Conservation (phyloP, 306 rosid genomes). For the Hippophae tibetana region DNA sequence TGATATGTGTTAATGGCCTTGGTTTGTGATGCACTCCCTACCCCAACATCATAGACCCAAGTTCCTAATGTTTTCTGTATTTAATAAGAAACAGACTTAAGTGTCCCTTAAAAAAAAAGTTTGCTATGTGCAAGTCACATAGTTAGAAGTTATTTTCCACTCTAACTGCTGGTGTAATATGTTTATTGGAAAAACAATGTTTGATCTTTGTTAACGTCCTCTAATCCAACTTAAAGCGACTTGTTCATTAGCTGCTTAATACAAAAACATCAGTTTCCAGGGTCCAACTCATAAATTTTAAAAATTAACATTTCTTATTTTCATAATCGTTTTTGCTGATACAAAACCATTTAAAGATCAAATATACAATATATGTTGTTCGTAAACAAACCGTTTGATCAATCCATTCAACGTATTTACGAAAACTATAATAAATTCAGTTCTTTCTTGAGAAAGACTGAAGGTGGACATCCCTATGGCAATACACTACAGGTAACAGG, state of each 20-base stretch:
- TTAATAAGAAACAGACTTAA: too few relatives aligned
- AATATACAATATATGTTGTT: neutral
- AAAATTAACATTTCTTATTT: slow-evolving; percentile 1
- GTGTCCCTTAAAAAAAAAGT: neutral
- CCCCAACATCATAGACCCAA: too few relatives aligned
- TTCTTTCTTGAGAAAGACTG: neutral
- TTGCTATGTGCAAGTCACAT: neutral
- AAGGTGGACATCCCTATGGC: neutral
- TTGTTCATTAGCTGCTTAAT: neutral
- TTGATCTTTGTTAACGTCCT: neutral
- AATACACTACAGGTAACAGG: neutral
- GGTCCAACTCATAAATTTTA: neutral
- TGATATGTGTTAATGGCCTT: too few relatives aligned
- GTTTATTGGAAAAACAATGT: neutral
- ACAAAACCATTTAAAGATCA: neutral
- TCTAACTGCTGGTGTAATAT: neutral
- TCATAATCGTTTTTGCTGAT: slow-evolving; percentile 1
- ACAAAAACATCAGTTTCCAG: neutral
- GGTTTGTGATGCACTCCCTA: too few relatives aligned
- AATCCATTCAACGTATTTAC: neutral
- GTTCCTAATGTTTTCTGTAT: too few relatives aligned
- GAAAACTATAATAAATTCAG: neutral
- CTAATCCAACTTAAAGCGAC: neutral
- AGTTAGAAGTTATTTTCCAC: neutral
- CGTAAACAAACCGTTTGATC: neutral